A percentile compares a stretch with the other conserved stretches of the same genome.
Conservation (phyloP, 208 protist genomes). For the Trypanosoma vivax region DNA sequence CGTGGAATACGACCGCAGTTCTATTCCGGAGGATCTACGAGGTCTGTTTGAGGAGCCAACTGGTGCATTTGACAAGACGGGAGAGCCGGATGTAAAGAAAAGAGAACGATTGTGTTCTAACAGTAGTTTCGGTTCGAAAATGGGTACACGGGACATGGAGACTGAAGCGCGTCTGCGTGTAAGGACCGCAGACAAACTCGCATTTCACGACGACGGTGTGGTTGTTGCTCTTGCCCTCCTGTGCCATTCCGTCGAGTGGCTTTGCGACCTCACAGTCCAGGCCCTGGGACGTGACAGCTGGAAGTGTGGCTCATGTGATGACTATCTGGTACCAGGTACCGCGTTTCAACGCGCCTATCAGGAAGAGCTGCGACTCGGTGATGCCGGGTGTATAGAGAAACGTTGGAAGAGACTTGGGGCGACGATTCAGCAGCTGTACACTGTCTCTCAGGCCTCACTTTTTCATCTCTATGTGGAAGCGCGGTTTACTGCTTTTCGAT, state of each 20-base stretch:
- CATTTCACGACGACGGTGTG: conserved; percentile 52
- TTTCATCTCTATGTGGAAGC: conserved; percentile 77
- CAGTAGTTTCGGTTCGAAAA: conserved; percentile 24
- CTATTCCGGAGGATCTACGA: conserved; percentile 24
- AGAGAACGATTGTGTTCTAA: conserved; percentile 6
- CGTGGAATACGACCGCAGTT: conserved; percentile 29
- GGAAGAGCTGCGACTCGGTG: conserved; percentile 8
- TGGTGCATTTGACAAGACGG: too few species aligned
- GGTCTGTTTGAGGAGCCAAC: too few species aligned
- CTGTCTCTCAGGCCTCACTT: conserved; percentile 70
- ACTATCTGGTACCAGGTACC: conserved; percentile 50
- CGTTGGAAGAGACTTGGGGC: conserved; percentile 29
- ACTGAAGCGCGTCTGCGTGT: too few species aligned
- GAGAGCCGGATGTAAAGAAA: too few species aligned
- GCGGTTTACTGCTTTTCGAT: conserved; percentile 72
- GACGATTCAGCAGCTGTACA: conserved; percentile 57
- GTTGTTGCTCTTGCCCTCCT: conserved; percentile 63
- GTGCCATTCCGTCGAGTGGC: conserved; percentile 78
- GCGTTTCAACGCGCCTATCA: conserved; percentile 26
- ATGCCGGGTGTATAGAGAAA: background rate
- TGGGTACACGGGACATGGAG: too few species aligned
- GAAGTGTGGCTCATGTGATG: conserved; percentile 20
- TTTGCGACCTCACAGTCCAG: conserved; percentile 41
- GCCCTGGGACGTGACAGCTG: conserved; percentile 29
- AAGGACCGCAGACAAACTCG: conserved; percentile 43